A percentile compares a stretch with the other conserved stretches of the same genome.
Conservation (phyloP, 2,329 filamentous ascomycete genomes). For the Drechslerella stenobrocha region DNA sequence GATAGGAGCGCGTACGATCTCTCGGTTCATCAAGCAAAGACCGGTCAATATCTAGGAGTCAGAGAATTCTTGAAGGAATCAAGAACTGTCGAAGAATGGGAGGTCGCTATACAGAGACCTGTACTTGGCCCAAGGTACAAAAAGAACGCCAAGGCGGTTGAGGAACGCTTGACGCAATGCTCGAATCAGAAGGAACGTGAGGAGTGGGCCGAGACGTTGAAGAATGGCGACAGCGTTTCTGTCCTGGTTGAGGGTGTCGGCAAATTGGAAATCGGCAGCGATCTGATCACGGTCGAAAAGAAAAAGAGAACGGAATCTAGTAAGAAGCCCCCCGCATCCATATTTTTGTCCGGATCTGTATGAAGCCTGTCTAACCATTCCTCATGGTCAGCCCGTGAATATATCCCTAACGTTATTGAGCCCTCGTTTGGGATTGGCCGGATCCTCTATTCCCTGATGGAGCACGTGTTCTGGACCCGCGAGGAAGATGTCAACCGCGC, state of each 20-base stretch:
- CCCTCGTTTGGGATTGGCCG: slow-evolving; percentile 96
- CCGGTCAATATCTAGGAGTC: slow-evolving; percentile 81
- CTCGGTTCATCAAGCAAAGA: slow-evolving; percentile 89
- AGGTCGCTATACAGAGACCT: slow-evolving; percentile 87
- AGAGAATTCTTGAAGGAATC: slow-evolving; percentile 79
- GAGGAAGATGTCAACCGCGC: slow-evolving; percentile 71
- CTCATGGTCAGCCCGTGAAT: slow-evolving; percentile 68
- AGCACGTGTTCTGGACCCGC: slow-evolving; percentile 94
- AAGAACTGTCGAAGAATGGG: slow-evolving; percentile 79
- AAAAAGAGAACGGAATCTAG: slow-evolving; percentile 77
- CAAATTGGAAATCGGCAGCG: slow-evolving; percentile 74
- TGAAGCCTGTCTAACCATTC: background rate
- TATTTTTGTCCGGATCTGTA: background rate
- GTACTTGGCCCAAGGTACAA: slow-evolving; percentile 94
- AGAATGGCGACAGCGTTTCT: slow-evolving; percentile 72
- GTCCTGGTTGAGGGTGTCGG: slow-evolving; percentile 71
- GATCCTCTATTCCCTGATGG: slow-evolving; percentile 88
- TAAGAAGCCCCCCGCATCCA: no score
- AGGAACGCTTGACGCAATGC: slow-evolving; percentile 73
- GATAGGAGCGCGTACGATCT: slow-evolving; percentile 94
- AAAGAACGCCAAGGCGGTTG: slow-evolving; percentile 85
- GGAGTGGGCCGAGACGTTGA: slow-evolving; percentile 73
- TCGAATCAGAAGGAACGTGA: slow-evolving; percentile 76
- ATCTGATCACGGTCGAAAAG: slow-evolving; percentile 81
- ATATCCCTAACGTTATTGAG: slow-evolving; percentile 93